Base-by-base conservation (phyloP, 257 asterid genomes). In the Primulina huaijiensis region DNA sequence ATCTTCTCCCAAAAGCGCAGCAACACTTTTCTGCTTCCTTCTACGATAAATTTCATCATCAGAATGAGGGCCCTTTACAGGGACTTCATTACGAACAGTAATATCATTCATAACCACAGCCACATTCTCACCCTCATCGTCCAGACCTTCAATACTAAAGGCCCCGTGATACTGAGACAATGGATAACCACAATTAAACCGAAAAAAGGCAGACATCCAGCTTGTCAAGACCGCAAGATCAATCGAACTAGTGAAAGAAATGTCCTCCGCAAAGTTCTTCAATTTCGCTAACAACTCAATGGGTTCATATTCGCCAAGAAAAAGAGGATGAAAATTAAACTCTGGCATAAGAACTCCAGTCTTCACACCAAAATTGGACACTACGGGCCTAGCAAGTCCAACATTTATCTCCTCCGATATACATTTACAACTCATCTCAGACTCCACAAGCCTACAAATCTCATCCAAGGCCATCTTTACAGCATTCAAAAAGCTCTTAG, bases 11-110 rank as follows among this genome's bases (percentile, higher is more conserved):
- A 87, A 76, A 16, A 88, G 79, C 70, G 82, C 93, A 37, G 92
- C 85, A n/a, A 90, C 91, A 63, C 89, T 86, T 75, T 82, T 93
- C 74, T 79, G 86, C 79, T 89, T 94, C 82, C 86, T 82, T 23
- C 75, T 79, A 11, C 62, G 75, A 60, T 61, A 75, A 19, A 64
- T 60, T 71, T 78, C 77, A 52, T 76, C 88, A 30, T 75, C 82
- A 5, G 79, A 65, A 64, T 69, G 14, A 1, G 87, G 88, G 29
- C 89, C 88, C 19, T 59, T 31, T 10, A 46, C 38, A 6, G 90
- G 86, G 68, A 75, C 83, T 67, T 72, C 90, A 68, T 65, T 35
- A 0, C 90, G 79, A 33, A 72, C 72, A 17, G 76, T 71, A 6
- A 70, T 69, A 60, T 76, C 88, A 72, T 69, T 74, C 6, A 29